Base-by-base conservation (phyloP, 2,329 filamentous ascomycete genomes). In the Daldinia sp. region DNA sequence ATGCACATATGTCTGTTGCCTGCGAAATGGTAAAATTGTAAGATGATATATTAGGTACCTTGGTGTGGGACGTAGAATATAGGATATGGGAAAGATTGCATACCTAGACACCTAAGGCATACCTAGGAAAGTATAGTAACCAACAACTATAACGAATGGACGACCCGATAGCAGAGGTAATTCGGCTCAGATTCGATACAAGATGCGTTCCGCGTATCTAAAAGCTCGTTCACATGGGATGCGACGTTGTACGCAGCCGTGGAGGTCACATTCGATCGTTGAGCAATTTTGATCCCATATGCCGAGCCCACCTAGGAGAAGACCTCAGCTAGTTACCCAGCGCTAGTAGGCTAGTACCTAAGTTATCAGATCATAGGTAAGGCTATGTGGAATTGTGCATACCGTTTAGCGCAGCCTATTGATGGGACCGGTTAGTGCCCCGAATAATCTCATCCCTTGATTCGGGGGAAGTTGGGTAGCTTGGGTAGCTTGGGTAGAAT, bases 101-200 rank as follows among this genome's bases (percentile, higher is more conserved):
- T 37, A 13, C 10, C 3, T 13, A 39, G 20, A 20, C n/a, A n/a
- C n/a, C n/a, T n/a, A n/a, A n/a, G n/a, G n/a, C n/a, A n/a, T n/a
- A n/a, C n/a, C n/a, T 46, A 46, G 20, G 44, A 66, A 44, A 55
- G 26, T 35, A 28, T 56, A 55, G 23, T 35, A 48, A 30, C 50
- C 26, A 30, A 50, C 13, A 20, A 28, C 20, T 60, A 59, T 58
- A 53, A 33, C 46, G 57, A 66, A 66, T 65, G 57, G 59, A 28
- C 20, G 59, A 69, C 44, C 61, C 70, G 65, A 74, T 59, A 63
- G 64, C 56, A 55, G 57, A 72, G 65, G 30, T 15, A 39, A 6
- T 62, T 60, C 59, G 65, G 71, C 60, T 70, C 61, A 74, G 58
- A 75, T 79, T 78, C 76, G 78, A 81, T 69, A 78, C 78, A 75